Percentiles rank a stretch among this genome's conserved stretches.
These are phyloP conservation scores for Aspergillus sp. DNA, from an alignment of 2,329 filamentous ascomycete genomes.

Conservation along the genomic window DNA sequence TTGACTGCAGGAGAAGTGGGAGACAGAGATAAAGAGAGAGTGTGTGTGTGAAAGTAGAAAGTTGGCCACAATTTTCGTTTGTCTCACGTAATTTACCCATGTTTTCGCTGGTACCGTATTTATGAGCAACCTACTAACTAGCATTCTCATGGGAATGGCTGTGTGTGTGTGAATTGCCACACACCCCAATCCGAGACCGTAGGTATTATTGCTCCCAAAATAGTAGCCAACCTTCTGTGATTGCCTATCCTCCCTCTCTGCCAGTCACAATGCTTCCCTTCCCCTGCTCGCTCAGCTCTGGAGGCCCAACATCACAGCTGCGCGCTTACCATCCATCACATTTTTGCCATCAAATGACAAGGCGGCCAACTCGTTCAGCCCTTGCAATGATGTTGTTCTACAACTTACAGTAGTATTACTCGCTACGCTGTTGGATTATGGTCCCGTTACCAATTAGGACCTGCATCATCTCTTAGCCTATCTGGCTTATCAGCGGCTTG, in stretches of 20 bases:
- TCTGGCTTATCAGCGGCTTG: conserved; percentile 24
- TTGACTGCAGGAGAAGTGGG: not conserved
- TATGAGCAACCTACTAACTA: not conserved
- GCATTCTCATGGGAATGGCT: not conserved
- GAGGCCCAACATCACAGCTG: conserved; percentile 3
- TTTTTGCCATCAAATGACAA: conserved; percentile 8
- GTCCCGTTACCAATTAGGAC: conserved; percentile 16
- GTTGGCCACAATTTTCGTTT: not conserved
- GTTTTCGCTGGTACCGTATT: not conserved
- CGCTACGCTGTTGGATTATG: conserved; percentile 12
- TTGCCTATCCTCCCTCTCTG: conserved; percentile 6
- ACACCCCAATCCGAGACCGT: conserved; percentile 6
- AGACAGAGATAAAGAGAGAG: too few species aligned
- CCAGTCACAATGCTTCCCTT: conserved; percentile 2
- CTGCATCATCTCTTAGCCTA: conserved; percentile 13
- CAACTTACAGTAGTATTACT: conserved; percentile 1
- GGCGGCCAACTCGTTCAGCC: not conserved
- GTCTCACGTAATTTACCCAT: conserved; percentile 1
- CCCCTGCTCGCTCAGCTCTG: not conserved
- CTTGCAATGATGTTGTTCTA: conserved; percentile 14
- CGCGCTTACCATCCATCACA: conserved; percentile 13
- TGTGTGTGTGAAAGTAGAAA: not conserved
- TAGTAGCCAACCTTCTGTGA: conserved; percentile 13
- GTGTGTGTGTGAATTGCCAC: conserved; percentile 4
- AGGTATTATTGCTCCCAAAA: conserved; percentile 18